A percentile compares a stretch with the other conserved stretches of the same genome.
Evolutionary conservation across 805 yeast species (phyloP).

Genomic region (Soucietia sequanensis): DNA sequence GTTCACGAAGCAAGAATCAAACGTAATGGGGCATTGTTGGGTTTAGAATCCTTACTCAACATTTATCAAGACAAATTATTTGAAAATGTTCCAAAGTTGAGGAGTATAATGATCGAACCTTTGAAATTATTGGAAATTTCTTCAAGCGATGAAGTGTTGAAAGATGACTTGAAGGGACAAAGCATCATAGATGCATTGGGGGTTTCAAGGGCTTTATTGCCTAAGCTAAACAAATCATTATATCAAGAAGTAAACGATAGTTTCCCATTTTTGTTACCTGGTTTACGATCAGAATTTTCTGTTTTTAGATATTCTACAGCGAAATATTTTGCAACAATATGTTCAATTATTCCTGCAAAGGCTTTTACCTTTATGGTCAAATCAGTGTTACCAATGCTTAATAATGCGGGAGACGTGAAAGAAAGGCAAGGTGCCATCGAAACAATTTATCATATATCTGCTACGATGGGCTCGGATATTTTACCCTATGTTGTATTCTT

Average conservation of each 20-base stretch:
- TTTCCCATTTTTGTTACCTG: constrained; percentile 46
- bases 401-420: constrained; percentile 64
- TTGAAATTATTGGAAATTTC: constrained; percentile 38
- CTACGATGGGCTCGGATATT: constrained; percentile 82
- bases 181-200: constrained; percentile 84
- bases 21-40: constrained; percentile 76
- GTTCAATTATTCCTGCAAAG: constrained; percentile 62
- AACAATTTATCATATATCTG: constrained; percentile 79
- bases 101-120: constrained; percentile 64
- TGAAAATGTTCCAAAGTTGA: constrained; percentile 62
- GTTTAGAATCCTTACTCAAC: constrained; percentile 59
- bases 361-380: constrained; percentile 82
- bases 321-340: constrained; percentile 79
- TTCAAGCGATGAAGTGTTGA: constrained; percentile 22
- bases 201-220: constrained; percentile 69
- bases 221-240: constrained; percentile 52
- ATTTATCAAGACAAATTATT: constrained; percentile 57
- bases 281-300: constrained; percentile 66
- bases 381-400: constrained; percentile 72
- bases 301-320: constrained; percentile 90
- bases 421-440: constrained; percentile 95
- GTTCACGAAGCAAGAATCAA: constrained; percentile 75
- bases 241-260: constrained; percentile 47
- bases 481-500: constrained; percentile 93
- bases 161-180: constrained; percentile 63